Conservation (phyloP, 2,329 filamentous ascomycete genomes). For the Neopestalotiopsis rosae region DNA sequence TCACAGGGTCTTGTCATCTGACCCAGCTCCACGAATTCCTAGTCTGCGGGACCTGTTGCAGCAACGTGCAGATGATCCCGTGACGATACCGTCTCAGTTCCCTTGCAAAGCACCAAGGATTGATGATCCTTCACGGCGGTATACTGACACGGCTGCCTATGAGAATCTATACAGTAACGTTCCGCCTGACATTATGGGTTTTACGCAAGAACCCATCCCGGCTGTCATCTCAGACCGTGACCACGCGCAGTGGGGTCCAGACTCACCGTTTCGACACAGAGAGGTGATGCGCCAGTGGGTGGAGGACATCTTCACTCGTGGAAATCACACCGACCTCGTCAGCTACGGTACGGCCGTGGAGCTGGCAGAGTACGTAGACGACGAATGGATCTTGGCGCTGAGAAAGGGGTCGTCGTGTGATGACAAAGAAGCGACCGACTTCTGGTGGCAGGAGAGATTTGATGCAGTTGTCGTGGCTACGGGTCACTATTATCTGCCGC, state of each 20-base stretch:
- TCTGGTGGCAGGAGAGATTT: constrained; percentile 68
- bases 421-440: constrained; percentile 45
- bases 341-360: constrained; percentile 67
- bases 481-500: constrained; percentile 66
- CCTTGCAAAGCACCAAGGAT: neutral
- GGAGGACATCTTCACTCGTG: constrained; percentile 53
- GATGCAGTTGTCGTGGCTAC: constrained; percentile 66
- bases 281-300: constrained; percentile 61
- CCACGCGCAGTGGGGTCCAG: constrained; percentile 55
- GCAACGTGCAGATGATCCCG: constrained; percentile 9
- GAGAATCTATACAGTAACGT: constrained; percentile 18
- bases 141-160: constrained; percentile 15
- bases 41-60: constrained; percentile 17
- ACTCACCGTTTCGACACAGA: constrained; percentile 69
- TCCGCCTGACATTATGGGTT: constrained; percentile 55
- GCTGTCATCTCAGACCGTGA: constrained; percentile 43
- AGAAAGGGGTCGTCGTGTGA: constrained; percentile 40
- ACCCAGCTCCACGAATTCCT: constrained; percentile 7
- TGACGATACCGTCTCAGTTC: neutral
- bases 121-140: neutral
- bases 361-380: constrained; percentile 52
- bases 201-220: constrained; percentile 61
- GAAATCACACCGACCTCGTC: constrained; percentile 57
- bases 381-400: constrained; percentile 59
- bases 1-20: neutral